These are phyloP conservation scores for Hypholoma sublateritium DNA, from an alignment of 768 basidiomycete species.

Conservation along the genomic window DNA sequence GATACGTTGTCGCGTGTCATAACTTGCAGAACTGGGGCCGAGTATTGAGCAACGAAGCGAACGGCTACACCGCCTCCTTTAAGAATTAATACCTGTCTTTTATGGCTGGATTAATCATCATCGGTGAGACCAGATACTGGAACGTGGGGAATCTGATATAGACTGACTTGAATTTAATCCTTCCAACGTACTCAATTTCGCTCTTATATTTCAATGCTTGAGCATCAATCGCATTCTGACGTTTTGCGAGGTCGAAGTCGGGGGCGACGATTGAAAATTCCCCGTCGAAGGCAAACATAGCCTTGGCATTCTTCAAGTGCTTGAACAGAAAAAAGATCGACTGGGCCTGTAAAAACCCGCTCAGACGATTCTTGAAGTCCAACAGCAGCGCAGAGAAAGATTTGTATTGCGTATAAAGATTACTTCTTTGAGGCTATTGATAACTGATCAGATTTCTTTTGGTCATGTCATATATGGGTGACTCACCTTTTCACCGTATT, in stretches of 20 bases:
- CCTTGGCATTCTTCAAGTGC: constrained; percentile 12
- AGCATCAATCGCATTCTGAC: constrained; percentile 27
- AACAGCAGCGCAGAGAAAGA: constrained; percentile 24
- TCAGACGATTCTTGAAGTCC: constrained; percentile 19
- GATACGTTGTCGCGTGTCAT: constrained; percentile 11
- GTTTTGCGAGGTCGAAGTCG: constrained; percentile 36
- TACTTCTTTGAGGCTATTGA: constrained; percentile 19
- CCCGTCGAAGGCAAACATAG: constrained; percentile 47
- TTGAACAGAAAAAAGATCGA: constrained; percentile 31
- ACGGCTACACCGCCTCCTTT: constrained; percentile 33
- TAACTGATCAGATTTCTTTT: background rate
- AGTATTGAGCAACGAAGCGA: constrained; percentile 36
- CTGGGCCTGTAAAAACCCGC: constrained; percentile 36
- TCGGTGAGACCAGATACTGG: background rate
- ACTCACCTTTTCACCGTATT: background rate
- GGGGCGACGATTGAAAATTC: constrained; percentile 48
- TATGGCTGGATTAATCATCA: constrained; percentile 20
- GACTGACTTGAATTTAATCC: constrained; percentile 35
- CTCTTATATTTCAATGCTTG: constrained; percentile 30
- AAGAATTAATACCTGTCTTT: constrained; percentile 28
- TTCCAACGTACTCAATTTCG: constrained; percentile 32
- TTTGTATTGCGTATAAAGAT: constrained; percentile 36
- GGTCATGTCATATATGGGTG: background rate
- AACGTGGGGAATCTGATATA: background rate
- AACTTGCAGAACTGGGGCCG: constrained; percentile 20